Base-by-base conservation (phyloP, 1,139 yeast genomes). In the Taiozyma sp. region DNA sequence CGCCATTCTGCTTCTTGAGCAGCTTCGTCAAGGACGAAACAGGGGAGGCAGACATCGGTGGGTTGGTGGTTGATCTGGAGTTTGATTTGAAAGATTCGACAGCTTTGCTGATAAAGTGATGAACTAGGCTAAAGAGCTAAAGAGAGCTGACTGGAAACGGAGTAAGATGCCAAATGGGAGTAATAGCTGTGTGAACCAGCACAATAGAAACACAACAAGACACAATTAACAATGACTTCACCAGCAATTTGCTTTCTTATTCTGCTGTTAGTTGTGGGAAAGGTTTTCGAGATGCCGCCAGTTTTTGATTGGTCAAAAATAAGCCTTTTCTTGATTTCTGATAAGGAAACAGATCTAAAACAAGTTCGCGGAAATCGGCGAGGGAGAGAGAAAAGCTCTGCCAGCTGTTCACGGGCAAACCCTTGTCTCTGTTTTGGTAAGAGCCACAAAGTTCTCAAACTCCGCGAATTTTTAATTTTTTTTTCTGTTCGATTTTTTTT, bases 21-120 rank as follows among this genome's bases (percentile, higher is more conserved):
- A 62, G 58, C 48, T 59, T 54, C 4, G 65, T 62, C 23, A 62
- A 49, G 3, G 65, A 62, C 9, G 65, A 60, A 40, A 60, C 53
- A 0, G 63, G 62, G 2, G 61, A 58, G 1, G 59, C 41, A 1
- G 59, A 39, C 56, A 55, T 51, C 14, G 8, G 41, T 19, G 22
- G n/a, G 16, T 4, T 30, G 14, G 34, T 30, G 12, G 34, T 30
- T 13, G 34, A 13, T 30, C n/a, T 30, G n/a, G 34, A 13, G n/a
- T 5, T 30, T 30, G 34, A 30, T 30, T 30, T 30, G n/a, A 12
- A 30, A 16, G n/a, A 30, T 13, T 13, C 4, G n/a, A 30, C 13
- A 9, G 8, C 7, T 12, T 14, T 13, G n/a, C 1, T 30, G n/a
- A 30, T 30, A 30, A 6, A 30, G 34, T 12, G 34, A 30, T 30